phyloP scores from a whole-genome alignment of 768 basidiomycete species.

The Pulveroboletus sp. region DNA sequence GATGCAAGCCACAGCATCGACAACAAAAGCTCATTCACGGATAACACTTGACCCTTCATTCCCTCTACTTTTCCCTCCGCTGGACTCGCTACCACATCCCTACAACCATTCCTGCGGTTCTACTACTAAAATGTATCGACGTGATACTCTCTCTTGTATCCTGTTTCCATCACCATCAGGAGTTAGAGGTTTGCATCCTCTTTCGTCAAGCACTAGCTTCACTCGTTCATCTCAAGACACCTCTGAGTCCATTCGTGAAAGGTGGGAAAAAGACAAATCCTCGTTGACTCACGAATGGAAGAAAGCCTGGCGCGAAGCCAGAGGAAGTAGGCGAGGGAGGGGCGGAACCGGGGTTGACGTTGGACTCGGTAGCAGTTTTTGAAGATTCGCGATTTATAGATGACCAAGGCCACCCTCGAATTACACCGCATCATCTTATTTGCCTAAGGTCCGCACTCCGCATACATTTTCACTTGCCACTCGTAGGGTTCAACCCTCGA shows the following conservation, averaged over 20 bases:
- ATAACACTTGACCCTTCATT: slow-evolving; percentile 48
- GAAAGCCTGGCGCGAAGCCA: slow-evolving; percentile 69
- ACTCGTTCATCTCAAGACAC: slow-evolving; percentile 23
- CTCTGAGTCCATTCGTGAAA: slow-evolving; percentile 48
- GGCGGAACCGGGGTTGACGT: slow-evolving; percentile 39
- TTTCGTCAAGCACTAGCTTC: slow-evolving; percentile 19
- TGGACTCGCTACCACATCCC: slow-evolving; percentile 20
- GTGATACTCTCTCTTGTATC: slow-evolving; percentile 20
- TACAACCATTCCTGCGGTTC: slow-evolving; percentile 12
- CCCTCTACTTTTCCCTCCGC: slow-evolving; percentile 62
- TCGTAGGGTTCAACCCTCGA: too few relatives aligned
- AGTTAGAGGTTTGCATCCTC: slow-evolving; percentile 49
- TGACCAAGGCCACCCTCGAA: too few relatives aligned
- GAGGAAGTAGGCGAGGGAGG: slow-evolving; percentile 56
- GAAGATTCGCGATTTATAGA: background rate
- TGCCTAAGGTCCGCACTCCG: too few relatives aligned
- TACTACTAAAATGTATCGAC: background rate
- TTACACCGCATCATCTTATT: too few relatives aligned
- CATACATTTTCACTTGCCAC: too few relatives aligned
- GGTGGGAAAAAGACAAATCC: slow-evolving; percentile 68
- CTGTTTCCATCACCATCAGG: slow-evolving; percentile 34
- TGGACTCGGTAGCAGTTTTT: slow-evolving; percentile 9
- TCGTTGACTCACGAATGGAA: slow-evolving; percentile 77
- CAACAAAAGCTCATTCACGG: slow-evolving; percentile 6
- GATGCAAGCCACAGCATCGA: background rate